These are phyloP conservation scores for Knoxia roxburghii DNA, from an alignment of 257 asterid genomes.

Conservation along the genomic window DNA sequence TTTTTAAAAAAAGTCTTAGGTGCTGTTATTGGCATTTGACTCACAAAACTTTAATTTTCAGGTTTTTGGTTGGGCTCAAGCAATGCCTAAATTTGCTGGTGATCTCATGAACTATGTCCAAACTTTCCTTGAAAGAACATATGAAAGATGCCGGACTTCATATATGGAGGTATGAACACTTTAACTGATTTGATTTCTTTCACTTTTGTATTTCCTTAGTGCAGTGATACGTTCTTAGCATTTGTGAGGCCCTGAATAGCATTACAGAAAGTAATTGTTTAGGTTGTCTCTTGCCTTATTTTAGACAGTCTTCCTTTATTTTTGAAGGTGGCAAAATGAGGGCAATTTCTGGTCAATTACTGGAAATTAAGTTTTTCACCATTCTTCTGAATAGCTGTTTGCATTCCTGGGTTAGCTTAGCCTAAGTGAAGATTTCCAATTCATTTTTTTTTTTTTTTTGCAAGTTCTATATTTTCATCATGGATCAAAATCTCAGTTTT, in stretches of 20 bases:
- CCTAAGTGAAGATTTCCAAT: not conserved
- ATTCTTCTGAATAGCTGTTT: not conserved
- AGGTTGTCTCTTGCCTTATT: not conserved
- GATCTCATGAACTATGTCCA: constrained; percentile 85
- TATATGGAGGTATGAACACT: constrained; percentile 78
- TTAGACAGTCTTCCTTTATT: not conserved
- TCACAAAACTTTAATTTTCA: constrained; percentile 26
- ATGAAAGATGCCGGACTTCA: constrained; percentile 97
- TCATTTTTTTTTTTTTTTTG: no score
- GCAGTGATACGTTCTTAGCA: not conserved
- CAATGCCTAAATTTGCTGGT: constrained; percentile 94
- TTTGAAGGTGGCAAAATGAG: not conserved
- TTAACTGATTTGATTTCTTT: constrained; percentile 15
- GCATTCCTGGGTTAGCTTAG: not conserved
- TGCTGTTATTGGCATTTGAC: not conserved
- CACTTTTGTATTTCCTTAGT: not conserved
- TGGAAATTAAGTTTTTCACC: not conserved
- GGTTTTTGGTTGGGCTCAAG: constrained; percentile 99
- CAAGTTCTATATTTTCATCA: not conserved
- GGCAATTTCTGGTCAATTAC: not conserved
- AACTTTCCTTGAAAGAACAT: constrained; percentile 93
- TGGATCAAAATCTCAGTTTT: not conserved
- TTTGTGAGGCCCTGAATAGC: constrained; percentile 1
- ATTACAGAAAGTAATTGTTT: not conserved
- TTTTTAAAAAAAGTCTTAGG: not conserved